Evolutionary conservation across 257 asterid genomes (phyloP), one percentile per base, ranked within the genome.

Genomic region (Rehmannia glutinosa): DNA sequence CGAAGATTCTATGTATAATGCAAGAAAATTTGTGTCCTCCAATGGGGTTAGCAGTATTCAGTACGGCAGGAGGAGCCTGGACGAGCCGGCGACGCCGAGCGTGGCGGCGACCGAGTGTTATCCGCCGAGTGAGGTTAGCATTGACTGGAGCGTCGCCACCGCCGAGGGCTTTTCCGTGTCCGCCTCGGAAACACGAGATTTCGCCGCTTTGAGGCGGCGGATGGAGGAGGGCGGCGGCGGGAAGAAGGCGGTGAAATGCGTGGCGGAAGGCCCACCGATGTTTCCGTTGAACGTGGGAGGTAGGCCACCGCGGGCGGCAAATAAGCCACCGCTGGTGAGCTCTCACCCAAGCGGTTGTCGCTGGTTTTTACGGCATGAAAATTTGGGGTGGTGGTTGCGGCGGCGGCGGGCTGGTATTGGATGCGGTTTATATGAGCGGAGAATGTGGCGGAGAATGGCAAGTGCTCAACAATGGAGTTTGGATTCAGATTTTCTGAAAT

Each of bases 101-200:
- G 73, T 84, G 16, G 86, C 91, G 0, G 82, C 77, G 6, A 84
- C 96, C 0, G 98, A 91, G 58, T 85, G 91, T 47, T 89, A 89
- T 72, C 88, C 95, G n/a, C 98, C 96, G 0, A 91, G 96, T 63
- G 98, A 91, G 38, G 90, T 81, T 1, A 91, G 98, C 73, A 76
- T 91, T 2, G 96, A 85, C 72, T 91, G 98, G 98, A 89, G 96
- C 66, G 98, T 91, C 2, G 85, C 95, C 7, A 91, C 98, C 2
- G 98, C 96, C 6, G 92, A 86, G 68, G 87, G 87, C 1, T 76
- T 71, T 55, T 83, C 87, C 4, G 47, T 57, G 6, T 47, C 83
- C 0, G 80, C 79, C 21, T 70, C 83, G 1, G 87, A 84, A 45
- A 53, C 72, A 6, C 78, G 79, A 0, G 71, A 70, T n/a, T n/a